Percentiles rank a stretch among this genome's conserved stretches.
These are phyloP conservation scores for Tulasnella sp. DNA, from an alignment of 768 basidiomycete species.

Conservation along the genomic window DNA sequence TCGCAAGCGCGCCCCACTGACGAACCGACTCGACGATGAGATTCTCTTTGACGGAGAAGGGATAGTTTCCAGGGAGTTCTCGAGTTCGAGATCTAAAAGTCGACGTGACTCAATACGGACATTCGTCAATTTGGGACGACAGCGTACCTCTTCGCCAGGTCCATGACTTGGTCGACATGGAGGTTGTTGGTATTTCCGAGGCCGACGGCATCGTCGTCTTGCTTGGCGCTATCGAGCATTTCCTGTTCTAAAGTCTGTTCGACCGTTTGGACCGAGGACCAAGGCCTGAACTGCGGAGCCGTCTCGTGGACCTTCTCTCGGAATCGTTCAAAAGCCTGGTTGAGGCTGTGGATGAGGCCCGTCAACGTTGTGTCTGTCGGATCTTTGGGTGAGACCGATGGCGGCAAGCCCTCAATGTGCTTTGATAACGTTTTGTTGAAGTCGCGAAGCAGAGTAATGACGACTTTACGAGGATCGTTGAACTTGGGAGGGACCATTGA, in stretches of 20 bases:
- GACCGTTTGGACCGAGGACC: not conserved
- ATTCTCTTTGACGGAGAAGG: conserved; percentile 48
- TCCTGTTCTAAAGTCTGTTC: not conserved
- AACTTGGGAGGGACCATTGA: conserved; percentile 52
- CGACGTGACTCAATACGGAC: not conserved
- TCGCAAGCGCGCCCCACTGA: conserved; percentile 18
- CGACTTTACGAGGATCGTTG: conserved; percentile 51
- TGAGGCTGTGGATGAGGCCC: conserved; percentile 14
- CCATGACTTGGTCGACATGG: conserved; percentile 31
- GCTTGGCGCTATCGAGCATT: conserved; percentile 27
- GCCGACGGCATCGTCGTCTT: conserved; percentile 37
- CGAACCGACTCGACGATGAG: conserved; percentile 18
- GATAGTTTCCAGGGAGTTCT: conserved; percentile 62
- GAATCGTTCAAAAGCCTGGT: conserved; percentile 13
- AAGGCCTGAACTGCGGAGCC: conserved; percentile 4
- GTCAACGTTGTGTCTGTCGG: not conserved
- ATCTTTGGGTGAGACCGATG: not conserved
- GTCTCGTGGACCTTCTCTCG: not conserved
- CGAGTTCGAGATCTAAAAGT: conserved; percentile 59
- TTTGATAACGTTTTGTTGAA: conserved; percentile 48
- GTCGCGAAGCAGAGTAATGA: conserved; percentile 45
- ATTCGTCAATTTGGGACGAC: not conserved
- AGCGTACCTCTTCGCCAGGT: conserved; percentile 28
- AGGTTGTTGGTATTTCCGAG: conserved; percentile 41
- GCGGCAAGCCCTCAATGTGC: conserved; percentile 46